Evolutionary conservation across 306 rosid genomes (phyloP).

Genomic region (Coriaria nepalensis): DNA sequence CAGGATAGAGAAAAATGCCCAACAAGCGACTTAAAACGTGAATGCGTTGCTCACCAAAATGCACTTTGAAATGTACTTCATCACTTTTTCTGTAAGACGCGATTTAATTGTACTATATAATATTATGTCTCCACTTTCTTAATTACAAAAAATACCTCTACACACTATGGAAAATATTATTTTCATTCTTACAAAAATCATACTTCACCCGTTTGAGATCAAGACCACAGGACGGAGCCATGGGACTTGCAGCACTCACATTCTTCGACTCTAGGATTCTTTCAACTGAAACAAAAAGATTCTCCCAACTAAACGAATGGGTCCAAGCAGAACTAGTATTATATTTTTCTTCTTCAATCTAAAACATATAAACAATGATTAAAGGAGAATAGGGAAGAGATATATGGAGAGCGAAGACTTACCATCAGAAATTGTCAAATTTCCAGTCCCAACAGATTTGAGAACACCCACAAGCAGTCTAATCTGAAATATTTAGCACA

Average conservation of each 20-base stretch:
- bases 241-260: constrained; percentile 69
- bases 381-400: not conserved
- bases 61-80: too few relatives aligned
- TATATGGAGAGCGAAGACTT: not conserved
- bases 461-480: constrained; percentile 87
- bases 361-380: not conserved
- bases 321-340: not conserved
- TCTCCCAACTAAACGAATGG: too few relatives aligned
- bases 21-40: too few relatives aligned
- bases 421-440: constrained; percentile 57
- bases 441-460: constrained; percentile 68
- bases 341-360: constrained; percentile 10
- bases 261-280: constrained; percentile 64
- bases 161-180: too few relatives aligned
- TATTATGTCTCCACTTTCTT: too few relatives aligned
- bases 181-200: too few relatives aligned
- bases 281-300: constrained; percentile 39
- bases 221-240: constrained; percentile 95
- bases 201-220: constrained; percentile 76
- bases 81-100: too few relatives aligned
- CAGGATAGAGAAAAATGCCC: too few relatives aligned
- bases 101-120: too few relatives aligned
- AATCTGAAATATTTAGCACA: constrained; percentile 34
- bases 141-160: too few relatives aligned
- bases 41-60: too few relatives aligned